Evolutionary conservation across 2,329 filamentous ascomycete genomes (phyloP).

Genomic region (Gaeumannomyces sp.): DNA sequence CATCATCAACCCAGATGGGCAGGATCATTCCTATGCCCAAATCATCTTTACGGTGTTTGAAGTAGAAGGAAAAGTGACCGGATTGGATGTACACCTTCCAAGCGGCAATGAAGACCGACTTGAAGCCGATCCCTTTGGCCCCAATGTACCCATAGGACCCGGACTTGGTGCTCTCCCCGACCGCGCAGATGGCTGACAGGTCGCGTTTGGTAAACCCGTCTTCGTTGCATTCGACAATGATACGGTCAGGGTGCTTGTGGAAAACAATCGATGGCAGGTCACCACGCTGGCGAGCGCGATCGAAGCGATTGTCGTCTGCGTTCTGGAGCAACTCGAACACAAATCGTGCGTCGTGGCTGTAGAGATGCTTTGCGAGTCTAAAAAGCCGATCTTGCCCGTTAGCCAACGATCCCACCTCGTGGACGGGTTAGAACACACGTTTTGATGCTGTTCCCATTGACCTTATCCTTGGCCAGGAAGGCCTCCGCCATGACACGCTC

Average conservation of each 20-base stretch:
- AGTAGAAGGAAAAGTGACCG: constrained; percentile 36
- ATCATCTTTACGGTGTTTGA: constrained; percentile 31
- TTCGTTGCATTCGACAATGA: constrained; percentile 46
- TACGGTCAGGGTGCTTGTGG: constrained; percentile 25
- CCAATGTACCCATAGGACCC: constrained; percentile 32
- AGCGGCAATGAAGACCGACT: constrained; percentile 43
- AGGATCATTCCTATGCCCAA: constrained; percentile 46
- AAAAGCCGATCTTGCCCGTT: too few species aligned
- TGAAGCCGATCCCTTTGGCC: constrained; percentile 46
- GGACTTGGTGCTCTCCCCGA: constrained; percentile 39
- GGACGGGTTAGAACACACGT: background rate
- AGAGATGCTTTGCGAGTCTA: constrained; percentile 37
- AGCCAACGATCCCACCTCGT: background rate
- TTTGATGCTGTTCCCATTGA: background rate
- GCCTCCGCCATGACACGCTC: background rate
- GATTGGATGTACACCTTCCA: constrained; percentile 39
- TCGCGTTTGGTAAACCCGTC: constrained; percentile 37
- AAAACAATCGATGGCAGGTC: constrained; percentile 28
- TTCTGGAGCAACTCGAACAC: constrained; percentile 50
- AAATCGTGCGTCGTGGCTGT: constrained; percentile 38
- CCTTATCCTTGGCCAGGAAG: background rate
- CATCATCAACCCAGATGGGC: constrained; percentile 31
- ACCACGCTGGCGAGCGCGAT: background rate
- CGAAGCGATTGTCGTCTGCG: constrained; percentile 40
- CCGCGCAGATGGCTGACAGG: constrained; percentile 38